phyloP scores from a whole-genome alignment of 495 filamentous ascomycete species.

The Friedmanniomyces endolithicus region DNA sequence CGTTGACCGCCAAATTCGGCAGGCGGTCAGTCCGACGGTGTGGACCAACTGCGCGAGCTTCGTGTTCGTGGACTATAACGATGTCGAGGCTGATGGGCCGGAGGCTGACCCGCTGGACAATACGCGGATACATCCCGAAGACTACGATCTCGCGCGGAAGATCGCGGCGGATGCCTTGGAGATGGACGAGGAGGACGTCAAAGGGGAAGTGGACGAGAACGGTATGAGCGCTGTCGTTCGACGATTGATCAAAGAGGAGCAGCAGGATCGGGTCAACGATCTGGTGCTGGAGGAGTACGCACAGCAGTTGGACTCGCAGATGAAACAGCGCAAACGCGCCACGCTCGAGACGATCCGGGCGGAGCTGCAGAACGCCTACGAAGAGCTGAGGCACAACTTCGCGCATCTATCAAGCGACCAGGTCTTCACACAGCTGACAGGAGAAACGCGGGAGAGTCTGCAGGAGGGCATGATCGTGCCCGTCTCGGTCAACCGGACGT shows the following conservation, averaged over 20 bases:
- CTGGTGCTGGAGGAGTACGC: slow-evolving; percentile 93
- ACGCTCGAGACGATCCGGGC: slow-evolving; percentile 93
- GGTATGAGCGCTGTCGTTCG: slow-evolving; percentile 81
- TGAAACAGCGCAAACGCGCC: slow-evolving; percentile 86
- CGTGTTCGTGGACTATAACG: slow-evolving; percentile 75
- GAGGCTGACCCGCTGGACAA: slow-evolving; percentile 88
- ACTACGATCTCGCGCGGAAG: slow-evolving; percentile 92
- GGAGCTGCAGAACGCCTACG: slow-evolving; percentile 82
- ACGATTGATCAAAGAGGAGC: slow-evolving; percentile 79
- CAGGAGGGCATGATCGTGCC: slow-evolving; percentile 81
- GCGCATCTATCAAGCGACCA: slow-evolving; percentile 58
- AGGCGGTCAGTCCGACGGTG: slow-evolving; percentile 75
- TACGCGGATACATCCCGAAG: slow-evolving; percentile 92
- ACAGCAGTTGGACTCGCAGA: slow-evolving; percentile 83
- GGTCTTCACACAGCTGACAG: slow-evolving; percentile 93
- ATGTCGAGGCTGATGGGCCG: slow-evolving; percentile 43
- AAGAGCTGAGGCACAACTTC: slow-evolving; percentile 81
- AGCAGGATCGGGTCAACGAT: slow-evolving; percentile 90
- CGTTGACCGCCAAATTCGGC: slow-evolving; percentile 56
- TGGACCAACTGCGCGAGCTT: slow-evolving; percentile 97
- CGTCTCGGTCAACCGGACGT: slow-evolving; percentile 74
- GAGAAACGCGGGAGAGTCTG: slow-evolving; percentile 75
- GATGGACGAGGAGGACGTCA: slow-evolving; percentile 93
- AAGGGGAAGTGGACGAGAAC: slow-evolving; percentile 79
- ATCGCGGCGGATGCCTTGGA: slow-evolving; percentile 96